Percentiles rank a stretch among this genome's conserved stretches.
Evolutionary conservation across 371 early-diverging fungal genomes (phyloP).

Genomic region (Haplosporangium sp.): DNA sequence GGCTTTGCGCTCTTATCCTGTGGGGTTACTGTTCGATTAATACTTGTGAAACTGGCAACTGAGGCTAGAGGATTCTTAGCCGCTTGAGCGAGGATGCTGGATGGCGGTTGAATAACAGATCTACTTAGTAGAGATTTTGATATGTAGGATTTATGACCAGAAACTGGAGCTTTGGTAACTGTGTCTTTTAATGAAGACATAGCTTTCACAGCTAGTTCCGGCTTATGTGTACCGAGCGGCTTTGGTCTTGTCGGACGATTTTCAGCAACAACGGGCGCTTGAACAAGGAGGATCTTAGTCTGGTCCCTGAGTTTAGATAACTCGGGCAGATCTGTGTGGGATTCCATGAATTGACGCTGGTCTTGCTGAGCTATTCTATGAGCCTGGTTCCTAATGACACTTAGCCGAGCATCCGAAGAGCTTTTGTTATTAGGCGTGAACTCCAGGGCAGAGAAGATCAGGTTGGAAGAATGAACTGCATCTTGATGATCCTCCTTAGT

Average conservation of each 20-base stretch:
- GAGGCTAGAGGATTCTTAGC: background rate
- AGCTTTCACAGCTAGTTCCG: background rate
- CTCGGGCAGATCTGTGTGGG: background rate
- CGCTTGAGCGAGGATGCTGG: background rate
- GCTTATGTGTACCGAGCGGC: background rate
- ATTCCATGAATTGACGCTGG: background rate
- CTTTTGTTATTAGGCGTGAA: background rate
- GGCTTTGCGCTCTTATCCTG: background rate
- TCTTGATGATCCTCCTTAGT: constrained; percentile 7
- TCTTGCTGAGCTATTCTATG: background rate
- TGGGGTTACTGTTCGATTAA: background rate
- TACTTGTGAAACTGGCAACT: background rate
- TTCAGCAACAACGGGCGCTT: background rate
- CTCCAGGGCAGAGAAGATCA: constrained; percentile 1
- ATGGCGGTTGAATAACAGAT: constrained; percentile 11
- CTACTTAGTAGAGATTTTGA: background rate
- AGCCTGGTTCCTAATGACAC: constrained; percentile 1
- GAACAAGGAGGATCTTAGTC: background rate
- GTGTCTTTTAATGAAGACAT: background rate
- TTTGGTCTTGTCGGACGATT: background rate
- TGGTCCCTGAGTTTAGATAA: background rate
- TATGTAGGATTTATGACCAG: background rate
- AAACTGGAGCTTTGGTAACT: background rate
- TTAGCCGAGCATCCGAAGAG: background rate
- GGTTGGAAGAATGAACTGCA: background rate